Evolutionary conservation across 1,284 basidiomycete species (phyloP).

Genomic region (Austroboletus olivaceoglutinosus): DNA sequence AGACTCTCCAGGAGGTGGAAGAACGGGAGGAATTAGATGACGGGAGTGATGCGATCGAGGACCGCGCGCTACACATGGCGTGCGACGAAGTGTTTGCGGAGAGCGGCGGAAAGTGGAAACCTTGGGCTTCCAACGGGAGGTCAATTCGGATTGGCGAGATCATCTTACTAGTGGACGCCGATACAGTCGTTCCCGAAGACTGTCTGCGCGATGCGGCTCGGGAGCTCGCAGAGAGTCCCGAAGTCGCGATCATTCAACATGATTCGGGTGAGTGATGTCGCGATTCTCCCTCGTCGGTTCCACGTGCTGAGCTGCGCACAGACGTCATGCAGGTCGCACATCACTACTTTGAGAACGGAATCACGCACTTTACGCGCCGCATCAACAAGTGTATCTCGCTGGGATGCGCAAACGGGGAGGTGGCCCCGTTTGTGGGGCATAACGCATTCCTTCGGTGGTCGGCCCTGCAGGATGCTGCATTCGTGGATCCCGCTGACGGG

Average conservation of each 20-base stretch:
- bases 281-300: neutral
- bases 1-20: conserved; percentile 46
- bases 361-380: conserved; percentile 79
- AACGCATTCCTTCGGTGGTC: conserved; percentile 87
- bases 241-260: conserved; percentile 83
- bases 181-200: conserved; percentile 83
- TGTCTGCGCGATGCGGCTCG: conserved; percentile 83
- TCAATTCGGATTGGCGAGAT: conserved; percentile 62
- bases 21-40: conserved; percentile 35
- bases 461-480: conserved; percentile 77
- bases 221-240: conserved; percentile 61
- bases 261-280: conserved; percentile 55
- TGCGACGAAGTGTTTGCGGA: conserved; percentile 65
- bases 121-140: conserved; percentile 64
- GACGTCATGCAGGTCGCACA: conserved; percentile 84
- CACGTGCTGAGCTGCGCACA: conserved; percentile 18
- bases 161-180: conserved; percentile 74
- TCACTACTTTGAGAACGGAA: conserved; percentile 86
- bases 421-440: conserved; percentile 85
- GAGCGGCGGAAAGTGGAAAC: conserved; percentile 56
- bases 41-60: conserved; percentile 44
- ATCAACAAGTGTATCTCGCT: conserved; percentile 78
- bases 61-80: conserved; percentile 61
- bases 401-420: conserved; percentile 74
- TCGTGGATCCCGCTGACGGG: conserved; percentile 56